These are phyloP conservation scores for Selaginella tamariscina DNA, from an alignment of 75 land plant genomes.

Conservation along the genomic window DNA sequence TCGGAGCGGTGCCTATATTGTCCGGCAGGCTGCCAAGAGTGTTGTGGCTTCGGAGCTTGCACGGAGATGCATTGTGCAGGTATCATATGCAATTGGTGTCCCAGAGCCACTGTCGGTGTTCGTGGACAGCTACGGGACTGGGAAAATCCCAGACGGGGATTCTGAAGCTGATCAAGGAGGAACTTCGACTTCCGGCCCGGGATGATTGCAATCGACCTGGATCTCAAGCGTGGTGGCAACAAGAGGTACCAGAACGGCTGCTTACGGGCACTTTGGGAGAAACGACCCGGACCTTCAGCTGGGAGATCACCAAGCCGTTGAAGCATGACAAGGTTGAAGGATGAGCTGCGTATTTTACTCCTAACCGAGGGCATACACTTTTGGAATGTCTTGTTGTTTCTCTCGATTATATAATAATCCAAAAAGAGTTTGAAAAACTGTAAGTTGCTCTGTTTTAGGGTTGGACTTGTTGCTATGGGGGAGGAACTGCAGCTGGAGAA, in stretches of 20 bases:
- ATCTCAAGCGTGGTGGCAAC: constrained; percentile 25
- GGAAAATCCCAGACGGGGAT: constrained; percentile 23
- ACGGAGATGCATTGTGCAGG: constrained; percentile 26
- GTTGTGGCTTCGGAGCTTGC: constrained; percentile 25
- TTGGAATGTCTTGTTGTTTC: neutral
- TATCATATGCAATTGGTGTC: constrained; percentile 36
- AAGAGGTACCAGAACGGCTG: constrained; percentile 45
- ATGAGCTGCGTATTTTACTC: no score
- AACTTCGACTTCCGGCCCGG: constrained; percentile 25
- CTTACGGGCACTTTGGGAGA: constrained; percentile 62
- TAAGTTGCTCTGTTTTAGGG: neutral
- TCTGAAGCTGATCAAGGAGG: constrained; percentile 16
- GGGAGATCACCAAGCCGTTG: constrained; percentile 73
- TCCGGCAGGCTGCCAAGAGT: constrained; percentile 30
- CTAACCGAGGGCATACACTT: no score
- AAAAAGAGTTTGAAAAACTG: no score
- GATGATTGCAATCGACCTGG: constrained; percentile 16
- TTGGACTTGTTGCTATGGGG: constrained; percentile 28
- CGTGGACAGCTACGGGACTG: constrained; percentile 31
- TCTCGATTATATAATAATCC: neutral
- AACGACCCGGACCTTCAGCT: constrained; percentile 67
- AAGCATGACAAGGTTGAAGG: no score
- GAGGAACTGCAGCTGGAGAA: constrained; percentile 44
- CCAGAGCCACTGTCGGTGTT: constrained; percentile 39
- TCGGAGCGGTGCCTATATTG: no score